Conservation (phyloP, 192 early-diverging fungal genomes). For the Gamsiella multidivaricata region DNA sequence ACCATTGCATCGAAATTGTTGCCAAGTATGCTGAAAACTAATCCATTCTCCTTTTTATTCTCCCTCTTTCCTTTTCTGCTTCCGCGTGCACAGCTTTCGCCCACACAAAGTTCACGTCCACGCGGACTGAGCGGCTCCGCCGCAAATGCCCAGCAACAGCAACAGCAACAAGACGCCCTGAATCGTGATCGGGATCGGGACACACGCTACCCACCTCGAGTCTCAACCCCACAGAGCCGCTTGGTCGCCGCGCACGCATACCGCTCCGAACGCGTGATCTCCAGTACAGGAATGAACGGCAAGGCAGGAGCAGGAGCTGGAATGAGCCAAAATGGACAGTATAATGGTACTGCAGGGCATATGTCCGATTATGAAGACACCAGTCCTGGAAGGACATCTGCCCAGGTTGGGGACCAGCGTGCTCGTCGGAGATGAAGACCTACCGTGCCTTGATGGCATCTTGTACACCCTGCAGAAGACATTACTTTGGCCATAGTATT, state of each 20-base stretch:
- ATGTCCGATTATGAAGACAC: constrained; percentile 33
- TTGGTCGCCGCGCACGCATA: constrained; percentile 1
- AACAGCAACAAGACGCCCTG: constrained; percentile 11
- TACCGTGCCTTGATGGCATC: background rate
- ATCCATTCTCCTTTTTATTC: background rate
- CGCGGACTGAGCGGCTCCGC: constrained; percentile 32
- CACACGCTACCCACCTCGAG: constrained; percentile 24
- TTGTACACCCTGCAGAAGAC: background rate
- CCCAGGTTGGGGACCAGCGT: constrained; percentile 19
- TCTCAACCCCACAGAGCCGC: constrained; percentile 37
- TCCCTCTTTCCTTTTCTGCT: background rate
- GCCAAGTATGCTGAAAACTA: too few relatives aligned
- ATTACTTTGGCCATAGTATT: too few relatives aligned
- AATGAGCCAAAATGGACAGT: constrained; percentile 7
- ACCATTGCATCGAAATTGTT: too few relatives aligned
- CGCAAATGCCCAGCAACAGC: constrained; percentile 10
- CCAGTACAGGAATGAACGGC: too few relatives aligned
- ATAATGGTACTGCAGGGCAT: constrained; percentile 10
- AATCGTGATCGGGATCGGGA: too few relatives aligned
- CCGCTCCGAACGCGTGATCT: constrained; percentile 5
- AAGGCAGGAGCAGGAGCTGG: background rate
- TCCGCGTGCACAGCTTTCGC: background rate
- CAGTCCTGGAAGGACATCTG: constrained; percentile 5
- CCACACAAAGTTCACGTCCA: constrained; percentile 16
- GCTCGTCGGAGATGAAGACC: constrained; percentile 24